A percentile compares a stretch with the other conserved stretches of the same genome.
phyloP scores from a whole-genome alignment of 2,329 filamentous ascomycete species.

The Aspergillus bombycis region DNA sequence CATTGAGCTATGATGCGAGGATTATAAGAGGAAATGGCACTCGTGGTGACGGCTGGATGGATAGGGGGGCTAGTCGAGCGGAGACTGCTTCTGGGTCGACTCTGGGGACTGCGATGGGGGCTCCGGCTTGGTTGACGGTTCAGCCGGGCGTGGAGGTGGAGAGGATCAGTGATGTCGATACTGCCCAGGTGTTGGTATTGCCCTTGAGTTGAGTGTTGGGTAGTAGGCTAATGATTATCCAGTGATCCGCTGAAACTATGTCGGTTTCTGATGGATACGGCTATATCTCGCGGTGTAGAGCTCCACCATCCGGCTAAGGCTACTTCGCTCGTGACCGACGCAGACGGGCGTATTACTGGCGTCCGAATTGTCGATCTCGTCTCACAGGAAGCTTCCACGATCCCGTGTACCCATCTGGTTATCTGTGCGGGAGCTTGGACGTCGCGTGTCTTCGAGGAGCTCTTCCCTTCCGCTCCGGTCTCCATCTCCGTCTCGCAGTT shows the following conservation, averaged over 20 bases:
- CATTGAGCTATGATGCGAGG: conserved; percentile 55
- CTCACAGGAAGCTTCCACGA: conserved; percentile 24
- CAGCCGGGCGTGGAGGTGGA: conserved; percentile 60
- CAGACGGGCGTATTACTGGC: conserved; percentile 53
- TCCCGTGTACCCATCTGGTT: conserved; percentile 68
- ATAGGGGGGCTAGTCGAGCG: conserved; percentile 65
- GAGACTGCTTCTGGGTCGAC: conserved; percentile 50
- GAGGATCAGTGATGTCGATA: conserved; percentile 63
- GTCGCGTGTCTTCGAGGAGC: conserved; percentile 61
- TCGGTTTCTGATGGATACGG: conserved; percentile 64
- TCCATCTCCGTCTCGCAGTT: conserved; percentile 63
- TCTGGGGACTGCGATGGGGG: conserved; percentile 38
- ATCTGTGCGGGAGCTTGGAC: conserved; percentile 75
- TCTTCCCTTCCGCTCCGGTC: conserved; percentile 63
- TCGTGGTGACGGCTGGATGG: conserved; percentile 67
- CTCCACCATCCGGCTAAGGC: conserved; percentile 67
- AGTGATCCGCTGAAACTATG: conserved; percentile 70
- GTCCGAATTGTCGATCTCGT: conserved; percentile 54
- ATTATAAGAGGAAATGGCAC: conserved; percentile 44
- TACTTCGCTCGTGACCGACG: conserved; percentile 56
- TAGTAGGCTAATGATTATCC: conserved; percentile 3
- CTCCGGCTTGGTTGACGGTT: conserved; percentile 63
- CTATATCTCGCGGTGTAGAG: conserved; percentile 62
- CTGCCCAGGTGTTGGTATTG: conserved; percentile 64
- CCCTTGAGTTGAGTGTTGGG: background rate